Evolutionary conservation across 768 basidiomycete species (phyloP).

Genomic region (Tylopilus balloui): DNA sequence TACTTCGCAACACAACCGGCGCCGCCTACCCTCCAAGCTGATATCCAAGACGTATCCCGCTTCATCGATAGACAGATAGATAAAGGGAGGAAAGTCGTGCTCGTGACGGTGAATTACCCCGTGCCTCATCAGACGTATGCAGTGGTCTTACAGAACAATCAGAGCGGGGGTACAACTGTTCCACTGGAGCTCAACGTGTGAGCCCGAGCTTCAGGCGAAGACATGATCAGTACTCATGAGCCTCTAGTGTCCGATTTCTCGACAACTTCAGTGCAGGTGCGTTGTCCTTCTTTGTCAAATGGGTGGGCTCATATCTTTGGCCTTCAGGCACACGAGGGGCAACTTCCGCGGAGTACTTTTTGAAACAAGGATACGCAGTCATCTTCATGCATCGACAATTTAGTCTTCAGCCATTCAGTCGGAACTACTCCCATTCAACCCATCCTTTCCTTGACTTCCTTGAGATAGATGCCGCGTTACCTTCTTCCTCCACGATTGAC

Average conservation of each 20-base stretch:
- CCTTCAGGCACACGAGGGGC: constrained; percentile 88
- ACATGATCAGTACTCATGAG: constrained; percentile 16
- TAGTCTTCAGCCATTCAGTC: constrained; percentile 94
- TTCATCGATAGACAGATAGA: constrained; percentile 70
- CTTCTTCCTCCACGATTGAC: constrained; percentile 19
- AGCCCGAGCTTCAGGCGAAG: constrained; percentile 35
- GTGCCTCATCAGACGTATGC: constrained; percentile 1
- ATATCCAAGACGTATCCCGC: constrained; percentile 55
- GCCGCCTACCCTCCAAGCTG: constrained; percentile 67
- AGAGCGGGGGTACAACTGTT: constrained; percentile 99
- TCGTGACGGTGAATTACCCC: constrained; percentile 76
- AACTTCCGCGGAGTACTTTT: constrained; percentile 97
- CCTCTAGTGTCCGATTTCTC: constrained; percentile 85
- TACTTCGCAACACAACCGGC: constrained; percentile 89
- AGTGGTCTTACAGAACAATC: constrained; percentile 12
- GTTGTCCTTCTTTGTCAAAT: constrained; percentile 18
- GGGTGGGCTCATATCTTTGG: not conserved
- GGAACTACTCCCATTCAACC: constrained; percentile 97
- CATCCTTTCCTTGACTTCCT: constrained; percentile 97
- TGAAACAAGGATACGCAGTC: constrained; percentile 91
- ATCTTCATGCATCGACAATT: constrained; percentile 99
- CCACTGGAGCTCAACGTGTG: constrained; percentile 99
- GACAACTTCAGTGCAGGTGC: constrained; percentile 97
- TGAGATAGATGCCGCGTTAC: constrained; percentile 46
- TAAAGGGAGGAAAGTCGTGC: constrained; percentile 71